These are phyloP conservation scores for Neopestalotiopsis sp. DNA, from an alignment of 2,329 filamentous ascomycete genomes.

Conservation along the genomic window DNA sequence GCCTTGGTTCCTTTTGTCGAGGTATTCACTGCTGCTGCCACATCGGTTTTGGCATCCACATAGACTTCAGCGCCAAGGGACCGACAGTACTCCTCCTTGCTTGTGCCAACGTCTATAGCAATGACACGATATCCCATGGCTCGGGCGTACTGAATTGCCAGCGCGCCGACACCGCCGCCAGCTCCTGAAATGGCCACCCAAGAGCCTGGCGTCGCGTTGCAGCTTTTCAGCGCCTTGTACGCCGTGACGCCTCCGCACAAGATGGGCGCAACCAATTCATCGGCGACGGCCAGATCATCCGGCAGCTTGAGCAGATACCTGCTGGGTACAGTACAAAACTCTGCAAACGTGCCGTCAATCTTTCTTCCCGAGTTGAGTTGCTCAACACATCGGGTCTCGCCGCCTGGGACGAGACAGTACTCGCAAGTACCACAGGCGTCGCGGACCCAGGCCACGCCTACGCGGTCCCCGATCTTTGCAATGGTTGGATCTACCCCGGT, in stretches of 20 bases:
- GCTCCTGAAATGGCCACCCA: conserved; percentile 44
- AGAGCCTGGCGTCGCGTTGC: conserved; percentile 36
- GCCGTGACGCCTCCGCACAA: conserved; percentile 49
- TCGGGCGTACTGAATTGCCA: conserved; percentile 44
- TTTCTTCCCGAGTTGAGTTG: conserved; percentile 38
- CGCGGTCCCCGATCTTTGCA: conserved; percentile 37
- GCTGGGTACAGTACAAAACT: conserved; percentile 41
- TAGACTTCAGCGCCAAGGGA: conserved; percentile 42
- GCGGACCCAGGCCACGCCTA: conserved; percentile 45
- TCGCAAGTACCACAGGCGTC: conserved; percentile 41
- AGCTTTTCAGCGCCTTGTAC: conserved; percentile 45
- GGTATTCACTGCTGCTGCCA: conserved; percentile 29
- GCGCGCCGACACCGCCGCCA: conserved; percentile 44
- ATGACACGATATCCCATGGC: conserved; percentile 48
- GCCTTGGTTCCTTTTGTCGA: conserved; percentile 30
- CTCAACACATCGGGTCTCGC: conserved; percentile 42
- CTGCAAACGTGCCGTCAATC: conserved; percentile 44
- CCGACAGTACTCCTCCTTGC: conserved; percentile 34
- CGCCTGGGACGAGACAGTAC: conserved; percentile 36
- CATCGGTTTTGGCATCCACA: conserved; percentile 37
- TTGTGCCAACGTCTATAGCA: conserved; percentile 41
- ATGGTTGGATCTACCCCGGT: conserved; percentile 33
- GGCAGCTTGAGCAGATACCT: conserved; percentile 40
- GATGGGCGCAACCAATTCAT: conserved; percentile 45
- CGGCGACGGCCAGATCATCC: conserved; percentile 30